phyloP scores from a whole-genome alignment of 1,284 basidiomycete species.

The Retiboletus fuscus region DNA sequence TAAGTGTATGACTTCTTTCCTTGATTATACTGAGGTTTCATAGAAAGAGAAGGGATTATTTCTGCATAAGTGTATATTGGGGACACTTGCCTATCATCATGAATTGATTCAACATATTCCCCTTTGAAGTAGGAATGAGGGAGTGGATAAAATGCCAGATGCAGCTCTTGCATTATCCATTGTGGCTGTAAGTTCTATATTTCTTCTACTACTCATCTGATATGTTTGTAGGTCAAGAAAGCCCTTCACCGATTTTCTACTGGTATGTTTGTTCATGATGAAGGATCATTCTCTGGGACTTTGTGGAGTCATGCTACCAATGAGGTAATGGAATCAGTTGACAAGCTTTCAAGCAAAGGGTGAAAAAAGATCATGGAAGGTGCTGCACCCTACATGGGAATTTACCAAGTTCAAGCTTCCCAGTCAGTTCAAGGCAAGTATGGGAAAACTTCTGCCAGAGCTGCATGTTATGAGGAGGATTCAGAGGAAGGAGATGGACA shows the following conservation, averaged over 20 bases:
- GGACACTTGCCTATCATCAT: neutral
- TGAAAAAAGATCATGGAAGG: neutral
- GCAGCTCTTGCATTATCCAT: neutral
- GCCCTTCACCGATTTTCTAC: neutral
- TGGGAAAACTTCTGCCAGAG: neutral
- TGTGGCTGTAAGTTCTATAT: neutral
- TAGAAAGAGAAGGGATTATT: neutral
- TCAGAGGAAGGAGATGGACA: neutral
- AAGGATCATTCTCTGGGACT: neutral
- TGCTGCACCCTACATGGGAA: neutral
- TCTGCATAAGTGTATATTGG: neutral
- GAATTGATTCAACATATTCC: neutral
- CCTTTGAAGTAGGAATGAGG: neutral
- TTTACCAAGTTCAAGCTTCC: neutral
- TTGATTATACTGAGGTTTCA: neutral
- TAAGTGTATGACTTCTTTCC: neutral
- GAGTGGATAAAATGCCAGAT: neutral
- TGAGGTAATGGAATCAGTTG: neutral
- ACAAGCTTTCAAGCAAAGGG: neutral
- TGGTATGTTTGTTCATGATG: neutral
- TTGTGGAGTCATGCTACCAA: neutral
- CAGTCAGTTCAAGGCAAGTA: neutral
- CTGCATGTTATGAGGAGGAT: neutral
- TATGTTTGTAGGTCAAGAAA: neutral
- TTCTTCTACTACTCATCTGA: neutral